A percentile compares a stretch with the other conserved stretches of the same genome.
These are phyloP conservation scores for Mycena chlorophos DNA, from an alignment of 768 basidiomycete genomes.

Conservation along the genomic window DNA sequence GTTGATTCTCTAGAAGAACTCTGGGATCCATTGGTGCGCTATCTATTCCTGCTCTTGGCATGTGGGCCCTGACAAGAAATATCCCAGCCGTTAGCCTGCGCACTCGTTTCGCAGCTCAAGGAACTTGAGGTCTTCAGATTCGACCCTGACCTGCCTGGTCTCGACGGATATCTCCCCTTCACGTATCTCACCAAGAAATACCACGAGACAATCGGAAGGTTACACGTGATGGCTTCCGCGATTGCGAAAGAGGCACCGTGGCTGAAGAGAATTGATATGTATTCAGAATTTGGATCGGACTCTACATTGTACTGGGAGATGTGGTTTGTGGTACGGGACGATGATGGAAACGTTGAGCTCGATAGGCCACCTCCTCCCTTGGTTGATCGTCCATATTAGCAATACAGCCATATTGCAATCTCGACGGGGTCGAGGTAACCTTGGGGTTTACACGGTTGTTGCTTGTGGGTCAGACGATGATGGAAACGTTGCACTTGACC, in stretches of 20 bases:
- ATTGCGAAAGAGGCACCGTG: not conserved
- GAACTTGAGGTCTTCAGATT: not conserved
- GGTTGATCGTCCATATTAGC: too few relatives aligned
- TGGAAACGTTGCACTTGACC: too few relatives aligned
- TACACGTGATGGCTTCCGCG: not conserved
- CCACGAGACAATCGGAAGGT: not conserved
- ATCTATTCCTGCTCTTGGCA: not conserved
- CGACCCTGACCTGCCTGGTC: not conserved
- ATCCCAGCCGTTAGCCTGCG: not conserved
- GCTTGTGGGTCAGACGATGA: too few relatives aligned
- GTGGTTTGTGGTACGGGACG: not conserved
- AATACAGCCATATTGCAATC: too few relatives aligned
- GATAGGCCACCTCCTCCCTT: too few relatives aligned
- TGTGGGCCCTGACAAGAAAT: not conserved
- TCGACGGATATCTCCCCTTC: not conserved
- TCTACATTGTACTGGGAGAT: not conserved
- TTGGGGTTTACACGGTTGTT: too few relatives aligned
- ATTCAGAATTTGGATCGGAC: not conserved
- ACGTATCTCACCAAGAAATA: not conserved
- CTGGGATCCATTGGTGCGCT: not conserved
- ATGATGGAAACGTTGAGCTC: too few relatives aligned
- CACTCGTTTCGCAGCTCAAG: not conserved
- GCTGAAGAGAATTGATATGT: not conserved
- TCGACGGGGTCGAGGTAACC: too few relatives aligned
- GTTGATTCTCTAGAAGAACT: not conserved